A percentile compares a stretch with the other conserved stretches of the same genome.
Evolutionary conservation across 2,329 filamentous ascomycete genomes (phyloP).

Genomic region (Ophiostoma triangulosporum): DNA sequence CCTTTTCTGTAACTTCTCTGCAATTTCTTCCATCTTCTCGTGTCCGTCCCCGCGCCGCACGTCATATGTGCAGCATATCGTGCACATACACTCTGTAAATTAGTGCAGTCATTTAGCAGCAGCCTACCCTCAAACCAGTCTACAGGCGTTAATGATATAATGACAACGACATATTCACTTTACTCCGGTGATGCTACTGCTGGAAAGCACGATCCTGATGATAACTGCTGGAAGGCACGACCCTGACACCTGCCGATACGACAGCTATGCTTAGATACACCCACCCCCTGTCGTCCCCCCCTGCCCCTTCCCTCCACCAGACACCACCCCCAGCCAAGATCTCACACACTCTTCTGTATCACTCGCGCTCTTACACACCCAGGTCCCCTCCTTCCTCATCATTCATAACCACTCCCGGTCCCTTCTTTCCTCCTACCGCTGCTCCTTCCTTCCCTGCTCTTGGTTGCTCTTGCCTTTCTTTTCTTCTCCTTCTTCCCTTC

Average conservation of each 20-base stretch:
- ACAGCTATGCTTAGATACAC: background rate
- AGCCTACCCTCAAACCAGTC: background rate
- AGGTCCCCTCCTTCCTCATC: conserved; percentile 18
- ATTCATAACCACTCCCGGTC: conserved; percentile 20
- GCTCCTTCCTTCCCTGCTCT: conserved; percentile 1
- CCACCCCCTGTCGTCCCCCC: conserved; percentile 2
- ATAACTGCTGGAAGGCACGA: background rate
- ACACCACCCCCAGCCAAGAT: conserved; percentile 20
- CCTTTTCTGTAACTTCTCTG: background rate
- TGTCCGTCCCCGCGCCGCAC: background rate
- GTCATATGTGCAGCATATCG: background rate
- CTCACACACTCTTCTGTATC: conserved; percentile 25
- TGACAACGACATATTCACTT: background rate
- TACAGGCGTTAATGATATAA: too few relatives aligned
- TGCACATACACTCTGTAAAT: background rate
- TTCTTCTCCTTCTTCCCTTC: background rate
- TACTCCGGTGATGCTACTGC: too few relatives aligned
- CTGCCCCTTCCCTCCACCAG: conserved; percentile 5
- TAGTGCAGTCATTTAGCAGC: background rate
- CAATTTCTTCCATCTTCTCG: background rate
- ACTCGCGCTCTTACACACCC: conserved; percentile 18
- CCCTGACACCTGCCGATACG: conserved; percentile 1
- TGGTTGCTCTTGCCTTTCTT: background rate
- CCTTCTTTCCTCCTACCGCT: background rate
- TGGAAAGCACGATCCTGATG: too few relatives aligned